These are phyloP conservation scores for Diutina scorzettiae DNA, from an alignment of 1,139 yeast species.

Conservation along the genomic window DNA sequence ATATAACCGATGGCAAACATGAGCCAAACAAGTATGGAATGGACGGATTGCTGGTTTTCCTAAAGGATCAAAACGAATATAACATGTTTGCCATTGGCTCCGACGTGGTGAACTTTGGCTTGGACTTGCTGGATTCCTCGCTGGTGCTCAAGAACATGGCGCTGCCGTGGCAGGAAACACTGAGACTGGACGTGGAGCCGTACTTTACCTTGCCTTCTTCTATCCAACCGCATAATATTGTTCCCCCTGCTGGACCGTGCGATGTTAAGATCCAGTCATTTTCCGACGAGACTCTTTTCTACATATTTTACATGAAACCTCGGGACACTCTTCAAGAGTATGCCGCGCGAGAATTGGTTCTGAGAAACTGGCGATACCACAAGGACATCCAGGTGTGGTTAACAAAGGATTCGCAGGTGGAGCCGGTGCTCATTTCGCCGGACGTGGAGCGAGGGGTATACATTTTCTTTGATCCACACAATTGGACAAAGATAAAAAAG, in stretches of 20 bases:
- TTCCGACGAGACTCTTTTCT: slow-evolving; percentile 87
- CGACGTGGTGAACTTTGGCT: slow-evolving; percentile 64
- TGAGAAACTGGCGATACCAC: slow-evolving; percentile 94
- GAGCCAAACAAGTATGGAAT: slow-evolving; percentile 62
- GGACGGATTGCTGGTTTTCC: slow-evolving; percentile 55
- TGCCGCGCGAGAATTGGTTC: slow-evolving; percentile 81
- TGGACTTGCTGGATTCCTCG: slow-evolving; percentile 40
- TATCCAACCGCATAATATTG: slow-evolving; percentile 35
- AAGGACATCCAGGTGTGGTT: slow-evolving; percentile 94
- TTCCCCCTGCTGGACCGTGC: slow-evolving; percentile 22
- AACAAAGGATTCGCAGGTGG: slow-evolving; percentile 85
- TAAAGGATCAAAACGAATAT: slow-evolving; percentile 53
- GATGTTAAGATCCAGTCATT: slow-evolving; percentile 67
- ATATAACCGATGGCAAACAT: slow-evolving; percentile 7
- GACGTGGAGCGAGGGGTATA: slow-evolving; percentile 93
- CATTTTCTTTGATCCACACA: slow-evolving; percentile 88
- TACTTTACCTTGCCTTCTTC: slow-evolving; percentile 48
- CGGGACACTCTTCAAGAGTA: slow-evolving; percentile 88
- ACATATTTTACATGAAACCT: slow-evolving; percentile 88
- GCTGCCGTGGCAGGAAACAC: slow-evolving; percentile 91
- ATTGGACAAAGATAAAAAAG: slow-evolving; percentile 91
- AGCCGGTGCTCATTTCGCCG: slow-evolving; percentile 75
- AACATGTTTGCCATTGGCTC: slow-evolving; percentile 73
- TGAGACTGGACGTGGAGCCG: slow-evolving; percentile 88
- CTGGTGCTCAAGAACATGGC: slow-evolving; percentile 62